Evolutionary conservation across 2,329 filamentous ascomycete species (phyloP), one percentile per base, ranked within the genome.

Genomic region (Neofusicoccum kwambonambiense): DNA sequence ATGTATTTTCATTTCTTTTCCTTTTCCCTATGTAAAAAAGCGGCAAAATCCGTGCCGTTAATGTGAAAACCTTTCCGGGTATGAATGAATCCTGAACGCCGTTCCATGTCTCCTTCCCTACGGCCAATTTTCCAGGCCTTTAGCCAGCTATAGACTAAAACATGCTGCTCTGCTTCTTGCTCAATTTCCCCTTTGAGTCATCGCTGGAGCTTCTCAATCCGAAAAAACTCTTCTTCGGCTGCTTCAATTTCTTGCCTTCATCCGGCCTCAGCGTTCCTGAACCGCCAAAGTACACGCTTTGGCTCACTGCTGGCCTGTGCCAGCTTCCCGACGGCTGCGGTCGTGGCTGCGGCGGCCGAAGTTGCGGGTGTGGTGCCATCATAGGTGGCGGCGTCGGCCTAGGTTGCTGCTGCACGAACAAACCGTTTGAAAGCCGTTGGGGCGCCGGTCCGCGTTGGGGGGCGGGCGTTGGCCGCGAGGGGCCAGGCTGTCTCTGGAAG

Each of bases 101-200:
- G 49, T 31, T 37, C 34, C n/a, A 54, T 39, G 50, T 54, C 15
- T 19, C 44, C 44, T 1, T 49, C 45, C 22, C 9, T n/a, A 17
- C 9, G n/a, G 8, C 37, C 37, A 39, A 39, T 51, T 51, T 39
- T 19, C 9, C 11, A 17, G 37, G 50, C n/a, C 34, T 22, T 11
- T 6, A 31, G 47, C 47, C 3, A 50, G 47, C 15, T n/a, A 5
- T n/a, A 3, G 4, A 44, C 31, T 49, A 81, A 70, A 80, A 81
- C 75, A 80, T 77, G 52, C 77, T 75, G 67, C 78, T 80, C 64
- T 76, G 73, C 70, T 81, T 81, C 72, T 81, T 81, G 64, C 71
- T 72, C 66, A 81, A 67, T 49, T 42, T 42, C 1, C 47, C 63
- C 22, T 41, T 49, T 1, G 37, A 27, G 8, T 65, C 44, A 47